These are phyloP conservation scores for Panaeolus papilionaceus DNA, from an alignment of 768 basidiomycete species.

Conservation along the genomic window DNA sequence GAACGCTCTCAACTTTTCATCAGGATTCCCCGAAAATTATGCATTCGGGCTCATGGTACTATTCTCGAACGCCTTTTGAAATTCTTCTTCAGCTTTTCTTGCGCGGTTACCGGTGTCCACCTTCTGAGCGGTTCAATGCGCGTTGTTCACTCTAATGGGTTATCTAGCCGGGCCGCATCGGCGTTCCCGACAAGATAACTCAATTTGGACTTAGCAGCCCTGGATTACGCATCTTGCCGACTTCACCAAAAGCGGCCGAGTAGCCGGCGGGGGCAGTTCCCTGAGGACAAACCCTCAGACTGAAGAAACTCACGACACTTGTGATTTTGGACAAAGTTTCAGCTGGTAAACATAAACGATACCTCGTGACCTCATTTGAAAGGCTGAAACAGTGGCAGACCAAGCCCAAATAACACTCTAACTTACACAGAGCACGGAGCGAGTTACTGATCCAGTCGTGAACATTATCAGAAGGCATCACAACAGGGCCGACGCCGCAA, in stretches of 20 bases:
- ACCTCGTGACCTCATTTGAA: no score
- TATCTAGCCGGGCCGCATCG: neutral
- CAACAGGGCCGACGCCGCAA: neutral
- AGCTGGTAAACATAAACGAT: neutral
- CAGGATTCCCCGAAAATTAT: no score
- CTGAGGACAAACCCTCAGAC: neutral
- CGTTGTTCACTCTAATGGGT: no score
- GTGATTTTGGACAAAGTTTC: neutral
- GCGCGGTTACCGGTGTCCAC: neutral
- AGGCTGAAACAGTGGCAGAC: no score
- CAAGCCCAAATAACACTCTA: no score
- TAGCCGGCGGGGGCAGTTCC: neutral
- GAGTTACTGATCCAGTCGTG: neutral
- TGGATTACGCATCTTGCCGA: neutral
- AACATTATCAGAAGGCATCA: neutral
- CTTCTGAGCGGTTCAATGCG: neutral
- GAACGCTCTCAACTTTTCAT: neutral
- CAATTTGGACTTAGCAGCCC: slow-evolving; percentile 13
- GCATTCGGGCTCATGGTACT: neutral
- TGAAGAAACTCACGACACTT: neutral
- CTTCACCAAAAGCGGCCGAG: neutral
- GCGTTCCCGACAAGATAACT: neutral
- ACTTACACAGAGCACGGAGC: no score
- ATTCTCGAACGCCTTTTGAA: neutral
- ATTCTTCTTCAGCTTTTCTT: neutral